Base-by-base conservation (phyloP, 495 filamentous ascomycete species). In the Hypoxylon crocopeplum region DNA sequence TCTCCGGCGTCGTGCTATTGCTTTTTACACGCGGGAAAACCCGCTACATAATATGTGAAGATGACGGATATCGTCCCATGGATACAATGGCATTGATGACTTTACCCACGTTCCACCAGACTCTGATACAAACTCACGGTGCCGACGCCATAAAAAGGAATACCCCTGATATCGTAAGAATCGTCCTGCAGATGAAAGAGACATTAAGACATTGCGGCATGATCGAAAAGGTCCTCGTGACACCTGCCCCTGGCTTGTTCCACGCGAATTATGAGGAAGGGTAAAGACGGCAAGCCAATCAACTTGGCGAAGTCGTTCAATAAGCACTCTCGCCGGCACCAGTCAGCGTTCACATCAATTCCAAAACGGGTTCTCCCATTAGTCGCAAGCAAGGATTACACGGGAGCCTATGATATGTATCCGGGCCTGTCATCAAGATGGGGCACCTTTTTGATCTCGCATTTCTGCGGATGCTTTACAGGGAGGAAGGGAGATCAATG, bases 171-270 rank as follows among this genome's bases (percentile, higher is more conserved):
- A 53, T 48, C 29, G 49, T 56, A 27, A 7, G 42, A 39, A 55
- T 56, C 40, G 51, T 42, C 46, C 40, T 52, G 56, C 50, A 57
- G 42, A 62, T 30, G 12, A 54, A 48, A 34, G 20, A 48, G 48
- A 48, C 40, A 38, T 53, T 42, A 48, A 42, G 46, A 32, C 50
- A 55, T 37, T 38, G 48, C 40, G 46, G 51, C 50, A 61, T 56
- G 56, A 46, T 56, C 62, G 12, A 65, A 65, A 64, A 50, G 25
- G 62, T 38, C 62, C 62, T 66, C 62, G 62, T 66, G 62, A 66
- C 62, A 56, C 57, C 16, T 52, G 62, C 57, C 62, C 62, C 62
- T 66, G 56, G 56, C 29, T 60, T 57, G 56, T 56, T 62, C 48
- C 51, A 52, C 51, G 62, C 50, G 51, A 44, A 61, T 54, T 52